Evolutionary conservation across 148 eudicot genomes (phyloP).

Genomic region (Dysphania ambrosioides): DNA sequence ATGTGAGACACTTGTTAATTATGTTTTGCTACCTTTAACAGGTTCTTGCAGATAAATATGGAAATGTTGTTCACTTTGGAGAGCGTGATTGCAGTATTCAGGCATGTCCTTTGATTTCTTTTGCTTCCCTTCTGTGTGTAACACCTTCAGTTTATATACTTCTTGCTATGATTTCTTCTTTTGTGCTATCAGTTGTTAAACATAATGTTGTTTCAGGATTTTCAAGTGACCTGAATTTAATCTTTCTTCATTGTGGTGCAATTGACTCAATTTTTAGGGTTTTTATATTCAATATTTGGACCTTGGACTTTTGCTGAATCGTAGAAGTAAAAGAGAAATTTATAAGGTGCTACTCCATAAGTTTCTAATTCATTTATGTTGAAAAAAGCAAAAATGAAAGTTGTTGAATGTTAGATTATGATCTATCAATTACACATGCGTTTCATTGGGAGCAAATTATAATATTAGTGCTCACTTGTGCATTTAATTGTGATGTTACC

Average conservation of each 20-base stretch:
- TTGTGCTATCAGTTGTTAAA: not conserved
- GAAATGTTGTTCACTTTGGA: constrained; percentile 97
- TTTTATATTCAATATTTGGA: not conserved
- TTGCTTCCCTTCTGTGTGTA: not conserved
- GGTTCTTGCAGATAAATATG: constrained; percentile 99
- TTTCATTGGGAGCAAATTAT: not conserved
- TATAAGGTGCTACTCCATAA: not conserved
- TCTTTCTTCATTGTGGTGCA: not conserved
- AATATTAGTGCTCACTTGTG: not conserved
- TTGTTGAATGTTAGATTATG: not conserved
- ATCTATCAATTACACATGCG: not conserved
- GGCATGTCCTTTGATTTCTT: constrained; percentile 35
- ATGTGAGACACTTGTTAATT: not conserved
- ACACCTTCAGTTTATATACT: not conserved
- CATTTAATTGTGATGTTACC: not conserved
- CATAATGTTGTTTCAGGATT: not conserved
- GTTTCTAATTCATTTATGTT: not conserved
- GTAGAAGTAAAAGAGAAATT: not conserved
- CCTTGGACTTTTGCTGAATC: not conserved
- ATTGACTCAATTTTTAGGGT: not conserved
- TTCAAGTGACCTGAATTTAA: not conserved
- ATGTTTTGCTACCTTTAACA: constrained; percentile 27
- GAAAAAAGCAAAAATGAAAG: not conserved
- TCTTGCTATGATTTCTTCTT: not conserved
- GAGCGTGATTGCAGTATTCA: constrained; percentile 99